phyloP scores from a whole-genome alignment of 495 filamentous ascomycete species.

The Friedmanniomyces simplex region DNA sequence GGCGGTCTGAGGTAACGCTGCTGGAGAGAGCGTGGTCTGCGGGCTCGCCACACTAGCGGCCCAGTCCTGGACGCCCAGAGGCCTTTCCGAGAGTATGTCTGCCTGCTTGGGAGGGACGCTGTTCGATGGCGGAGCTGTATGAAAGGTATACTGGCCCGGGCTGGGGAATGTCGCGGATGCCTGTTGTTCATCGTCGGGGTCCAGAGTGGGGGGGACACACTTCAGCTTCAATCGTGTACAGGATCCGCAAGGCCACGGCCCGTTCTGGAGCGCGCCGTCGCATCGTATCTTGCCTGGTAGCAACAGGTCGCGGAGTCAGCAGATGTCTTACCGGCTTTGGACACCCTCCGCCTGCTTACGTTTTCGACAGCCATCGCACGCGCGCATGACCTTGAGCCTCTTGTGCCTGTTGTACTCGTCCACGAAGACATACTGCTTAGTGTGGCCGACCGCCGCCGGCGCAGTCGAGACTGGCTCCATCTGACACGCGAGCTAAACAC shows the following conservation, averaged over 20 bases:
- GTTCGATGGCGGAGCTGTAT: background rate
- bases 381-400: constrained; percentile 95
- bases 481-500: background rate
- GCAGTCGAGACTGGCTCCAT: constrained; percentile 30
- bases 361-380: constrained; percentile 90
- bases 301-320: background rate
- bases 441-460: constrained; percentile 48
- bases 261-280: constrained; percentile 92
- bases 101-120: background rate
- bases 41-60: background rate
- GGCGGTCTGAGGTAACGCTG: background rate
- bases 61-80: background rate
- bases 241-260: constrained; percentile 88
- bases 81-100: background rate
- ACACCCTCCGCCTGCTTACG: constrained; percentile 25
- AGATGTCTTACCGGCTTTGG: background rate
- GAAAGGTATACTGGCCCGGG: constrained; percentile 8
- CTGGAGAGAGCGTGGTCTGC: background rate
- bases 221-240: constrained; percentile 87
- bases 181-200: constrained; percentile 60
- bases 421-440: constrained; percentile 94
- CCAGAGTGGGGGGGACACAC: constrained; percentile 83
- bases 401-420: constrained; percentile 99
- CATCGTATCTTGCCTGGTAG: constrained; percentile 66
- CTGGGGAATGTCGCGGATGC: background rate